These are phyloP conservation scores for Nicotiana noctiflora DNA, from an alignment of 257 asterid species.

Conservation along the genomic window DNA sequence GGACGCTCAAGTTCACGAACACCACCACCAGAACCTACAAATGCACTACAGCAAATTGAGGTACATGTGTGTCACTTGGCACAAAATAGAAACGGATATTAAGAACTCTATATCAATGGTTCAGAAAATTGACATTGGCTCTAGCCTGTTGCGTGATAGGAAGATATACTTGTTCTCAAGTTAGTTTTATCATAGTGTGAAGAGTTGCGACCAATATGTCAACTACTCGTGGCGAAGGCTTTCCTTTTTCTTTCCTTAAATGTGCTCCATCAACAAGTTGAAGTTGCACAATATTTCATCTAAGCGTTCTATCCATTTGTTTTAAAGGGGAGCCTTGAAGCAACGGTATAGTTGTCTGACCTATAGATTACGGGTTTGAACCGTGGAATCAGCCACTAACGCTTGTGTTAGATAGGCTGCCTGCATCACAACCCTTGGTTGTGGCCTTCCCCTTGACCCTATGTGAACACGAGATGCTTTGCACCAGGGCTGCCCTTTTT, in stretches of 20 bases:
- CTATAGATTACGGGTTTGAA: too few relatives aligned
- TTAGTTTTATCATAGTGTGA: neutral
- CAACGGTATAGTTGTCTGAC: too few relatives aligned
- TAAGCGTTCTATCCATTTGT: neutral
- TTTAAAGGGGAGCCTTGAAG: neutral
- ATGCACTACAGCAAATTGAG: constrained; percentile 21
- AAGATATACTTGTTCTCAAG: constrained; percentile 3
- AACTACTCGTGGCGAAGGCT: neutral
- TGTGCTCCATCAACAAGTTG: neutral
- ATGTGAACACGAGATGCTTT: too few relatives aligned
- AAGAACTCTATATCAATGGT: neutral
- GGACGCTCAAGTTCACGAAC: constrained; percentile 17
- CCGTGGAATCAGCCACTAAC: too few relatives aligned
- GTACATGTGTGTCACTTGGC: constrained; percentile 7
- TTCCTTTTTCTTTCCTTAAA: neutral
- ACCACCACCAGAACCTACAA: constrained; percentile 12
- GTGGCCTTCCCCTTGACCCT: too few relatives aligned
- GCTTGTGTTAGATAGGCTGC: too few relatives aligned
- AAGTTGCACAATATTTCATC: neutral
- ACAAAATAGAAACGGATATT: neutral
- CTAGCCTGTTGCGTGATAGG: neutral
- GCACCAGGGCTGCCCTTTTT: too few relatives aligned
- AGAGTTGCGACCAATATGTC: neutral
- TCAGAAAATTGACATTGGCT: neutral
- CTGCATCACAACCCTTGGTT: too few relatives aligned